Evolutionary conservation across 73 alveolate genomes (phyloP).

Genomic region (Paramecium sexaurelia): DNA sequence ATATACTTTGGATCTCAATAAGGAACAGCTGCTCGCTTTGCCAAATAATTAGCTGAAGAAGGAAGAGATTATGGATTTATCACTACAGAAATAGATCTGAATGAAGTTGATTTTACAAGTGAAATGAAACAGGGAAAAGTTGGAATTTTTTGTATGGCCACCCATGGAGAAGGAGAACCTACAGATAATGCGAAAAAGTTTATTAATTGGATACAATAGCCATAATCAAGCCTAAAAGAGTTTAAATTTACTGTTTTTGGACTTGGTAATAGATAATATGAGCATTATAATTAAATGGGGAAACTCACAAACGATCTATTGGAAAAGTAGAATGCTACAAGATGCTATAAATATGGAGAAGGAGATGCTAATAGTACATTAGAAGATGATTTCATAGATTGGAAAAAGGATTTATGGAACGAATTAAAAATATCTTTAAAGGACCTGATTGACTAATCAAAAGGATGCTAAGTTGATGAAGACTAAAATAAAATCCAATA

Average conservation of each 20-base stretch:
- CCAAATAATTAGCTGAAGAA: constrained; percentile 60
- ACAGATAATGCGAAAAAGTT: constrained; percentile 80
- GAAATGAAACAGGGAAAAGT: constrained; percentile 59
- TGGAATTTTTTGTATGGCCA: constrained; percentile 73
- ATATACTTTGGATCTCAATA: constrained; percentile 60
- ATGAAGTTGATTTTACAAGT: constrained; percentile 70
- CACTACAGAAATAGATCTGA: constrained; percentile 59
- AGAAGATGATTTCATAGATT: constrained; percentile 77
- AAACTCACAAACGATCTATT: constrained; percentile 65
- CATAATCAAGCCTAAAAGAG: constrained; percentile 58
- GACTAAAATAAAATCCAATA: background rate
- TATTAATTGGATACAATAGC: constrained; percentile 70
- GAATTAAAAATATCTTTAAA: constrained; percentile 54
- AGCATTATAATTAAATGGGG: constrained; percentile 78
- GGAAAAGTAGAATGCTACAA: constrained; percentile 70
- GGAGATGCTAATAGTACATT: constrained; percentile 77
- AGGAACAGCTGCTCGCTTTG: constrained; percentile 65
- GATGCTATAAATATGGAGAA: constrained; percentile 72
- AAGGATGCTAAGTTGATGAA: background rate
- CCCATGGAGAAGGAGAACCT: constrained; percentile 89
- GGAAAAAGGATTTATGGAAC: constrained; percentile 77
- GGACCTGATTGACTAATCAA: background rate
- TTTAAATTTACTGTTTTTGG: constrained; percentile 77
- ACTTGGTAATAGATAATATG: constrained; percentile 81
- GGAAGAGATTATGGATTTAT: constrained; percentile 55